phyloP scores from a whole-genome alignment of 768 basidiomycete genomes.

The Rhodocollybia butyracea region DNA sequence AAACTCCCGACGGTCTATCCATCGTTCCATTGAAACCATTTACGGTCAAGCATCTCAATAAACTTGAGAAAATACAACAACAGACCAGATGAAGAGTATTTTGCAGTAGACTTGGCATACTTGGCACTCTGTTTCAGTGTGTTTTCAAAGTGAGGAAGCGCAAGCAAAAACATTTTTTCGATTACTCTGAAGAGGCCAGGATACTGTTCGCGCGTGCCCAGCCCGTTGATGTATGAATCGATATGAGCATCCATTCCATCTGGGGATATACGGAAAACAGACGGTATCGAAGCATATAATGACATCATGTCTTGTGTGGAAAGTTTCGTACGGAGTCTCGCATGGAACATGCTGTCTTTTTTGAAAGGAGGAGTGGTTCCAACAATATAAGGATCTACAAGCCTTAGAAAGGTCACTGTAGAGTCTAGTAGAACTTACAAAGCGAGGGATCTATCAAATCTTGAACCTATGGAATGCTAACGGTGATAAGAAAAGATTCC shows the following conservation, averaged over 20 bases:
- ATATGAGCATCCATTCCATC: constrained; percentile 13
- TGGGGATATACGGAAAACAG: constrained; percentile 10
- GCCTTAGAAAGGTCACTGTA: neutral
- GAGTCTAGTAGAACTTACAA: constrained; percentile 1
- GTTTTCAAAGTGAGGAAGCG: constrained; percentile 12
- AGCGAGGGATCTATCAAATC: constrained; percentile 17
- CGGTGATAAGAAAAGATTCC: neutral
- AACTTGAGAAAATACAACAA: neutral
- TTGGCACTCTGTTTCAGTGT: neutral
- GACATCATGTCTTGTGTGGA: constrained; percentile 2
- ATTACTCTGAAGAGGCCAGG: constrained; percentile 11
- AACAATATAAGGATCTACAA: constrained; percentile 12
- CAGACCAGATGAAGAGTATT: neutral
- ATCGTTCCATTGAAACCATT: no score
- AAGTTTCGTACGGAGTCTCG: neutral
- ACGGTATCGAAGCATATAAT: constrained; percentile 13
- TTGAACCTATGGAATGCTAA: constrained; percentile 8
- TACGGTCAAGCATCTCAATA: no score
- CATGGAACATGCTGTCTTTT: neutral
- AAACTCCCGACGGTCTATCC: neutral
- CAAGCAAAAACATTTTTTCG: constrained; percentile 14
- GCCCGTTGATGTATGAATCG: constrained; percentile 16
- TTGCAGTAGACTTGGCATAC: no score
- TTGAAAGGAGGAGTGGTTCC: neutral
- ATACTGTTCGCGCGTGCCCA: constrained; percentile 13